Evolutionary conservation across 306 rosid genomes (phyloP), one percentile per base, ranked within the genome.

Genomic region (Citrullus colocynthis): DNA sequence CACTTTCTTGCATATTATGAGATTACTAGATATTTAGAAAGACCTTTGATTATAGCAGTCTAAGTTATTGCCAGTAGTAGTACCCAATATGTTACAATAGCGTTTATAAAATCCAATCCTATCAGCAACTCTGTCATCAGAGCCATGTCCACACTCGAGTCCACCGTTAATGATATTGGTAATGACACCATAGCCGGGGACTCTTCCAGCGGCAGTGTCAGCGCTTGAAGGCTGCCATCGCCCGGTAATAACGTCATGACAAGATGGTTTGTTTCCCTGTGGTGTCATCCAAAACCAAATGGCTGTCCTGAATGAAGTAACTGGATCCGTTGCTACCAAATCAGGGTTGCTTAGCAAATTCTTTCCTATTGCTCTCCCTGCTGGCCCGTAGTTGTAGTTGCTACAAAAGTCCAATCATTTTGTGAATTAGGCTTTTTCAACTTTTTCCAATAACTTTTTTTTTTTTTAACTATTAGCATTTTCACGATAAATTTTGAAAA

Each of bases 261-360:
- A 73, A 10, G 93, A 91, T 4, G 97, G 97, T 82, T 91, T 91
- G 79, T 84, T 87, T 49, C 57, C 82, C 32, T 89, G 93, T 32
- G 88, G 59, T 9, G 92, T 91, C 93, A 91, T 89, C 97, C 97
- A 91, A 55, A 91, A 91, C 96, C 93, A 91, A 8, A 91, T 6
- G 13, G 93, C 93, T 11, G 93, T 81, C 77, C 82, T 91, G 84
- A 91, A 91, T 11, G 96, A 80, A 7, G 85, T 73, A 0, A 55
- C 55, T 6, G 93, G 30, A 51, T 88, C 69, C 5, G 88, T 78
- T 7, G 91, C 84, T 0, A 91, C 93, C 6, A 81, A 57, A 49
- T 89, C 89, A 0, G 97, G 97, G 78, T 86, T 79, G 84, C 75
- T 83, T 9, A 88, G 15, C 30, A 91, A 73, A 57, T 86, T 85